Base-by-base conservation (phyloP, 148 eudicot genomes). In the Camellia japonica region DNA sequence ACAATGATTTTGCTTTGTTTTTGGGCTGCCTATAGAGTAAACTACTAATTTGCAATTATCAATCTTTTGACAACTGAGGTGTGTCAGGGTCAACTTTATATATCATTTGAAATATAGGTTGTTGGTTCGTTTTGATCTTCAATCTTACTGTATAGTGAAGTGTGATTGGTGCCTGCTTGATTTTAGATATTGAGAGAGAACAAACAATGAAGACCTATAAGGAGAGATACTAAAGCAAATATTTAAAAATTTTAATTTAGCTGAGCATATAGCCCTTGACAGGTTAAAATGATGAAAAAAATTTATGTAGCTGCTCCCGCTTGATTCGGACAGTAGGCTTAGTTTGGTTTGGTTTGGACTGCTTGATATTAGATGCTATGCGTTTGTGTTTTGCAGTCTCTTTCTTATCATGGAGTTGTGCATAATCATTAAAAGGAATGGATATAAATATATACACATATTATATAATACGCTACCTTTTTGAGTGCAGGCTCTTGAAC, bases 401-500 rank as follows among this genome's bases (percentile, higher is more conserved):
- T 18, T 13, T 19, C 38, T 30, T 30, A 30, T 49, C 42, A 8
- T 23, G 14, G 12, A 9, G 6, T 15, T 46, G 13, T 63, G 70
- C 16, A 46, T 63, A 13, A 16, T 52, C 8, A 5, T 73, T 3
- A 9, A 18, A 14, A 10, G 5, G 4, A 66, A 38, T 23, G 7
- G 12, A 30, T 30, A 30, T 30, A 30, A 30, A 30, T 30, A 30
- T 30, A 30, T 30, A 30, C 38, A 0, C 38, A 30, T 30, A 30
- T 19, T 19, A 74, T 58, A 3, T 83, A 66, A 72, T 38, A 62
- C 52, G 55, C 56, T 42, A 43, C 61, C 16, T 62, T 65, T 46
- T 38, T 72, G 41, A 49, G 46, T 81, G 81, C 88, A 96, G 98
- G 90, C 89, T 79, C 94, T 93, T 82, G 97, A 92, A 86, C 98